phyloP scores from a whole-genome alignment of 148 eudicot genomes.

The Rhododendron simsii region DNA sequence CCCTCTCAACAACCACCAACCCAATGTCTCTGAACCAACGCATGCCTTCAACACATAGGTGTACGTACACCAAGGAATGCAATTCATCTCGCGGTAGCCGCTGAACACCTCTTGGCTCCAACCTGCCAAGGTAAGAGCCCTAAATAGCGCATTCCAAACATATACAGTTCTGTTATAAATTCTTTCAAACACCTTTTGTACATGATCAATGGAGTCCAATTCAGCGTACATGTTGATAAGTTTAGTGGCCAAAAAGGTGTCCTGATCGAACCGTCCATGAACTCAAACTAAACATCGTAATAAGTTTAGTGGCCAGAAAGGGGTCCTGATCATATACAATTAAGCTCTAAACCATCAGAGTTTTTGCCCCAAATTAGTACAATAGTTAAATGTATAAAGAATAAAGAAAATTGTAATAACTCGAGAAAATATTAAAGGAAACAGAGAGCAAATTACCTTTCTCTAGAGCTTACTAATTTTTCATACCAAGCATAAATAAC shows the following conservation, averaged over 20 bases:
- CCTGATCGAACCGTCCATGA: slow-evolving; percentile 59
- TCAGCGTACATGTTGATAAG: slow-evolving; percentile 67
- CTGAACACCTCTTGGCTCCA: slow-evolving; percentile 66
- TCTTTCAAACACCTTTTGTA: slow-evolving; percentile 79
- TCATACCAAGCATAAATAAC: neutral
- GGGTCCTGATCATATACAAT: neutral
- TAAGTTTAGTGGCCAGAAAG: too few relatives aligned
- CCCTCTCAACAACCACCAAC: slow-evolving; percentile 36
- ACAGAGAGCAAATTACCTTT: neutral
- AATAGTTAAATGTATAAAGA: neutral
- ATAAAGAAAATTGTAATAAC: neutral
- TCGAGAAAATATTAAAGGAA: neutral
- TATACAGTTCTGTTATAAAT: slow-evolving; percentile 49
- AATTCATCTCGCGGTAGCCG: slow-evolving; percentile 61
- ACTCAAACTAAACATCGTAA: too few relatives aligned
- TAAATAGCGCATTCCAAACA: slow-evolving; percentile 75
- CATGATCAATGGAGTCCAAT: slow-evolving; percentile 52
- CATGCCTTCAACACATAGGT: slow-evolving; percentile 88
- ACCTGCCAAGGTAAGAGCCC: slow-evolving; percentile 63
- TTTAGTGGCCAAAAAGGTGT: slow-evolving; percentile 79
- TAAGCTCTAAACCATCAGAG: neutral
- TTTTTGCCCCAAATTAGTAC: neutral
- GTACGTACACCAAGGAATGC: slow-evolving; percentile 58
- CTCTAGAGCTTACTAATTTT: neutral
- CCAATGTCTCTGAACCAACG: slow-evolving; percentile 48